Conservation (phyloP, 257 asterid genomes). For the Nicotiana benthamiana region DNA sequence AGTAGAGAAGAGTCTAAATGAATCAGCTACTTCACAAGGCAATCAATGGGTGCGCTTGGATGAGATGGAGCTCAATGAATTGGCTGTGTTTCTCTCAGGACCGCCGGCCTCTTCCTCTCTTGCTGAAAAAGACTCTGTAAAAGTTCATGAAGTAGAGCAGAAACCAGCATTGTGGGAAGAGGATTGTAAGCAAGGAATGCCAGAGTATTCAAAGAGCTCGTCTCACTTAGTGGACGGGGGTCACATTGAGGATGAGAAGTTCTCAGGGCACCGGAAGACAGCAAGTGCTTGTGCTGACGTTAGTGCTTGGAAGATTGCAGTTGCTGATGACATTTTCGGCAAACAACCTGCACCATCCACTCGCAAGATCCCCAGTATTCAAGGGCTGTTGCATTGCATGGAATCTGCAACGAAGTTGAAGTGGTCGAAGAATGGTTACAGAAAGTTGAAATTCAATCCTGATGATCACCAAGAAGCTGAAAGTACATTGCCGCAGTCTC, state of each 20-base stretch:
- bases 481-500: slow-evolving; percentile 43
- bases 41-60: slow-evolving; percentile 84
- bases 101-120: slow-evolving; percentile 20
- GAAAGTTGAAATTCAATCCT: slow-evolving; percentile 44
- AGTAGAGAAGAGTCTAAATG: slow-evolving; percentile 56
- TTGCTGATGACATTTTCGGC: slow-evolving; percentile 40
- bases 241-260: slow-evolving; percentile 45
- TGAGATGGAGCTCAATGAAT: slow-evolving; percentile 76
- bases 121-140: slow-evolving; percentile 18
- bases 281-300: slow-evolving; percentile 93
- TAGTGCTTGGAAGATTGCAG: slow-evolving; percentile 58
- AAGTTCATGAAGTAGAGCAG: slow-evolving; percentile 19
- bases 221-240: slow-evolving; percentile 44
- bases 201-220: slow-evolving; percentile 42
- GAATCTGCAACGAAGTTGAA: slow-evolving; percentile 61
- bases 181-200: slow-evolving; percentile 20
- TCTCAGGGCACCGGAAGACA: slow-evolving; percentile 73
- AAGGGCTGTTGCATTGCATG: slow-evolving; percentile 58
- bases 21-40: slow-evolving; percentile 40
- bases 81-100: slow-evolving; percentile 72
- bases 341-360: slow-evolving; percentile 40
- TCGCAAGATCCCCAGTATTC: slow-evolving; percentile 67
- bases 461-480: slow-evolving; percentile 50
- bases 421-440: slow-evolving; percentile 73
- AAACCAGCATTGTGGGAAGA: slow-evolving; percentile 18